Base-by-base conservation (phyloP, 257 asterid species). In the Paraleonurus japonicus region DNA sequence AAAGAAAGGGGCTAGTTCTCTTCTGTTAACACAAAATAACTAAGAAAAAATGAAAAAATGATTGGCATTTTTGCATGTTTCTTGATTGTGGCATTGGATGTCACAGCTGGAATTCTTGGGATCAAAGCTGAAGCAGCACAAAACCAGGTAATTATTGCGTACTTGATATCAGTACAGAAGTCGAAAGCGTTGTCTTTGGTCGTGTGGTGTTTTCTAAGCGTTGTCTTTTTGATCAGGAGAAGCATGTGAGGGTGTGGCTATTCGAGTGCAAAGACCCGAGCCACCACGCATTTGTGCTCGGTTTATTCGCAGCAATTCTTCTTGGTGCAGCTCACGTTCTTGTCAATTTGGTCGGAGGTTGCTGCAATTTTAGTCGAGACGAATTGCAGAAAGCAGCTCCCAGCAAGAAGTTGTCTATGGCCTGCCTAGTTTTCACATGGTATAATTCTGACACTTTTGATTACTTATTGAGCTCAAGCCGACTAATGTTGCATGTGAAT, bases 251-350 rank as follows among this genome's bases (percentile, higher is more conserved):
- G 78, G 59, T 94, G 43, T 88, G 90, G 93, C 64, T 94, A 70
- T 85, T 91, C 55, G 99, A 94, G 81, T 94, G 99, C 35, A 91
- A 94, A 75, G 85, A 87, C 76, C 96, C 95, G 28, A 94, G 97
- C 69, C 97, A 91, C 53, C 87, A 85, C 5, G 99, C 99, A 0
- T 94, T 71, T 53, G 75, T 91, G 39, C 69, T 89, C 1, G 99
- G 96, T n/a, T 61, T 85, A 28, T 85, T 87, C 6, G 98, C 98
- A n/a, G 85, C 86, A 5, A 58, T 76, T 19, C 85, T 92, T 50
- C 85, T 89, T 4, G 70, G 81, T 4, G 32, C 81, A 54, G 95
- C 96, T 45, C 98, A 92, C 73, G 69, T 92, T 59, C 69, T 90
- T 30, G 87, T 90, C 5, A 89, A 85, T 77, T 72, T 92, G 81